Conservation (phyloP, 1,284 basidiomycete species). For the Singerocomus rubriflavus region DNA sequence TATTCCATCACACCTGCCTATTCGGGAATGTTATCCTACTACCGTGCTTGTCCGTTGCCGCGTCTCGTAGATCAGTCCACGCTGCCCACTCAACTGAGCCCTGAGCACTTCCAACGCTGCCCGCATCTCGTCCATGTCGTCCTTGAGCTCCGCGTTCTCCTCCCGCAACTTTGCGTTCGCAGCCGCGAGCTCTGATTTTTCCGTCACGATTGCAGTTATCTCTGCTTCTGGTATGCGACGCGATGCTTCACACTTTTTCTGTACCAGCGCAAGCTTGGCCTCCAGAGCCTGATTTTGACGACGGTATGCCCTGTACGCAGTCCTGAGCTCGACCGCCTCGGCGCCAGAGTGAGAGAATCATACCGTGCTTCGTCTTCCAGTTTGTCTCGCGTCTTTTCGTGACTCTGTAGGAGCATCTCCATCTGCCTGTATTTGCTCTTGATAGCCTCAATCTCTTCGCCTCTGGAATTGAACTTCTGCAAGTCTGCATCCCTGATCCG, state of each 20-base stretch:
- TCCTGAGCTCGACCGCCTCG: constrained; percentile 10
- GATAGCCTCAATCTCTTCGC: constrained; percentile 53
- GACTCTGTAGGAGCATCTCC: constrained; percentile 56
- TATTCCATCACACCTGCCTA: constrained; percentile 33
- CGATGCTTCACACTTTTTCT: constrained; percentile 35
- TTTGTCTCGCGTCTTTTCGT: constrained; percentile 47
- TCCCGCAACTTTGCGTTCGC: constrained; percentile 51
- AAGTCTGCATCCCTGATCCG: constrained; percentile 67
- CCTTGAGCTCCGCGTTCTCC: constrained; percentile 56
- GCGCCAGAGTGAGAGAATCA: constrained; percentile 16
- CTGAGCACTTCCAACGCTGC: constrained; percentile 68
- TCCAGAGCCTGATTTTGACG: constrained; percentile 59
- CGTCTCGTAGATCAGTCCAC: constrained; percentile 39
- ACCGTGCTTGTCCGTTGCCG: constrained; percentile 22
- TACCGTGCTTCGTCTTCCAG: constrained; percentile 58
- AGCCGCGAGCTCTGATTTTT: constrained; percentile 45
- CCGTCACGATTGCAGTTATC: constrained; percentile 41
- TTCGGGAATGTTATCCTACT: constrained; percentile 17
- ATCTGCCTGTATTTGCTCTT: constrained; percentile 59
- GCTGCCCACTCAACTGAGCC: constrained; percentile 47
- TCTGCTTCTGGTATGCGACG: constrained; percentile 38
- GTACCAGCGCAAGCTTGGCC: constrained; percentile 42
- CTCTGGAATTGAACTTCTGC: constrained; percentile 61
- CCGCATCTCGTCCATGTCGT: constrained; percentile 68
- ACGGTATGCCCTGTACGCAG: constrained; percentile 44